Evolutionary conservation across 305 asterid genomes (phyloP).

Genomic region (Fraxinus floribunda): DNA sequence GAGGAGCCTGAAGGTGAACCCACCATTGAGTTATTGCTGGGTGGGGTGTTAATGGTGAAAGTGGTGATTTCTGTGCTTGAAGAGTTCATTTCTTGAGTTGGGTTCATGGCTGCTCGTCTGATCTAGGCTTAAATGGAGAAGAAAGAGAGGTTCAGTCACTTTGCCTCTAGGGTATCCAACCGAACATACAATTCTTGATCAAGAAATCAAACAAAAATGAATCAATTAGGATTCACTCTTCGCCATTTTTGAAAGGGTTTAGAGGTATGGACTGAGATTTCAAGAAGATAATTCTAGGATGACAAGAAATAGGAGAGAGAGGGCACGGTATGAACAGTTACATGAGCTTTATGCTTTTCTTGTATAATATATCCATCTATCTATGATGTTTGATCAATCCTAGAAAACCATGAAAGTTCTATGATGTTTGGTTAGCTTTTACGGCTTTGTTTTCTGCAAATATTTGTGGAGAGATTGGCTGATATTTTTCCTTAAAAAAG

Average conservation of each 20-base stretch:
- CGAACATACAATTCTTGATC: slow-evolving; percentile 21
- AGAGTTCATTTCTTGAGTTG: slow-evolving; percentile 52
- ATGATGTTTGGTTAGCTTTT: slow-evolving; percentile 41
- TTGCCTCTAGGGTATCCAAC: slow-evolving; percentile 25
- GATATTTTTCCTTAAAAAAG: slow-evolving; percentile 40
- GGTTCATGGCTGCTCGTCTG: slow-evolving; percentile 38
- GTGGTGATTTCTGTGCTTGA: slow-evolving; percentile 28
- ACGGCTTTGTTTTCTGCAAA: slow-evolving; percentile 42
- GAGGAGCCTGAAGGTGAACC: slow-evolving; percentile 32
- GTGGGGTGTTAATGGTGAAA: slow-evolving; percentile 27
- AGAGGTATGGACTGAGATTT: background rate
- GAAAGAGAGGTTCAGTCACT: background rate
- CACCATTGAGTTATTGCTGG: slow-evolving; percentile 19
- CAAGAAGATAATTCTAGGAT: background rate
- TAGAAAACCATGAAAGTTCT: slow-evolving; percentile 38
- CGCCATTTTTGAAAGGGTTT: background rate
- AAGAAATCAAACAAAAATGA: background rate
- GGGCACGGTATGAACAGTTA: slow-evolving; percentile 1
- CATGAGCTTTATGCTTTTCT: background rate
- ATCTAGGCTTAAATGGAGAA: background rate
- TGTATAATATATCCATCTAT: background rate
- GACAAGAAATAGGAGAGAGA: background rate
- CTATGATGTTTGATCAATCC: slow-evolving; percentile 43
- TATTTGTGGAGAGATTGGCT: slow-evolving; percentile 33
- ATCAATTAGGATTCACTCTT: slow-evolving; percentile 23